Evolutionary conservation across 805 yeast species (phyloP).

Genomic region (Yamadazyma philogaea): DNA sequence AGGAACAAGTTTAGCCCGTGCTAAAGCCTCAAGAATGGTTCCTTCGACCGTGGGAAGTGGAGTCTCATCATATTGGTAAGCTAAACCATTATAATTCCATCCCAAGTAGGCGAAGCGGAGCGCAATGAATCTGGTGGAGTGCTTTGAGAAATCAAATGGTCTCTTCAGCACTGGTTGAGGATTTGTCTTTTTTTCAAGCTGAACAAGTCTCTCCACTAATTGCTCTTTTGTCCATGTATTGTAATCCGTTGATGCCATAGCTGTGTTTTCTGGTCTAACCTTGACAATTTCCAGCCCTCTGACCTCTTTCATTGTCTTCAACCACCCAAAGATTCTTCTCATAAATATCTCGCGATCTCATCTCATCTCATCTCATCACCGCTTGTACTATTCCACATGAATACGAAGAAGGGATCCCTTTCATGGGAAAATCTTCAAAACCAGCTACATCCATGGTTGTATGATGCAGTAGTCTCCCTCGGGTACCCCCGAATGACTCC

Average conservation of each 20-base stretch:
- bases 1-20: conserved; percentile 62
- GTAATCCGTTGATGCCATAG: conserved; percentile 35
- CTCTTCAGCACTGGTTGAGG: conserved; percentile 25
- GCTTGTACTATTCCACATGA: conserved; percentile 15
- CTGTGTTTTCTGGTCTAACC: neutral
- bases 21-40: conserved; percentile 66
- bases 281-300: neutral
- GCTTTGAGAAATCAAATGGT: conserved; percentile 64
- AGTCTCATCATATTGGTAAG: conserved; percentile 71
- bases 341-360: conserved; percentile 1
- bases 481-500: conserved; percentile 90
- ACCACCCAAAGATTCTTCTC: conserved; percentile 5
- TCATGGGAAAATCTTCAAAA: conserved; percentile 58
- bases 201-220: conserved; percentile 52
- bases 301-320: neutral
- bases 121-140: conserved; percentile 67
- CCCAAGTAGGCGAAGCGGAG: conserved; percentile 84
- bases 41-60: conserved; percentile 86
- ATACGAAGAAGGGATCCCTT: conserved; percentile 40
- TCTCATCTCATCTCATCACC: conserved; percentile 3
- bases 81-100: conserved; percentile 92
- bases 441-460: conserved; percentile 65
- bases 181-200: conserved; percentile 44
- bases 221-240: conserved; percentile 63
- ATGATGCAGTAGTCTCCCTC: conserved; percentile 64